phyloP scores from a whole-genome alignment of 1,284 basidiomycete species.

The Pulveroboletus sp. region DNA sequence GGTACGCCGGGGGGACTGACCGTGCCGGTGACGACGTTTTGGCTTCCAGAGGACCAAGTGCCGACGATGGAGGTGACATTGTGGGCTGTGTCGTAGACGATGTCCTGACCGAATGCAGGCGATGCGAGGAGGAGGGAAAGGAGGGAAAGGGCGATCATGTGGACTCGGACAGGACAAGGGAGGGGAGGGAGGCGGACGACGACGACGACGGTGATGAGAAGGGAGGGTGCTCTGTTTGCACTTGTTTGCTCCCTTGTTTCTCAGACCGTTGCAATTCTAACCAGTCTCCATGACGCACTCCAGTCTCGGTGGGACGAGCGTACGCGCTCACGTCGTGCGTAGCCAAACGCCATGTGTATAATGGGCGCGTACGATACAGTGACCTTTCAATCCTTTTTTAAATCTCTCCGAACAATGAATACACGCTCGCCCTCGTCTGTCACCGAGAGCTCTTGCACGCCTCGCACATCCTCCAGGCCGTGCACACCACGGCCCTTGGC shows the following conservation, averaged over 20 bases:
- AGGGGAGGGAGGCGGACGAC: slow-evolving; percentile 9
- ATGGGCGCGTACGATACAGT: no score
- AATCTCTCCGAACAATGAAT: slow-evolving; percentile 69
- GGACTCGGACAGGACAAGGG: neutral
- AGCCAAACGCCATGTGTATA: no score
- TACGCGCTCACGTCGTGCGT: no score
- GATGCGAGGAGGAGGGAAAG: slow-evolving; percentile 23
- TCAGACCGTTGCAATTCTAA: slow-evolving; percentile 6
- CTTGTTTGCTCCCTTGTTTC: slow-evolving; percentile 26
- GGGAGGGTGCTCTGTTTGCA: slow-evolving; percentile 21
- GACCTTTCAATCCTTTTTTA: slow-evolving; percentile 69
- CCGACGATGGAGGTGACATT: slow-evolving; percentile 72
- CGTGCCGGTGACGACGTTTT: slow-evolving; percentile 75
- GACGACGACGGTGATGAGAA: slow-evolving; percentile 16
- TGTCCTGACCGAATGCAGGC: slow-evolving; percentile 43
- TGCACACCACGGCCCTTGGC: slow-evolving; percentile 65
- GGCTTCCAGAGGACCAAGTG: slow-evolving; percentile 84
- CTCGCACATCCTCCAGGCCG: slow-evolving; percentile 59
- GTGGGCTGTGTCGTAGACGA: slow-evolving; percentile 41
- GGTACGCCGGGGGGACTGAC: slow-evolving; percentile 38
- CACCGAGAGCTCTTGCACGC: slow-evolving; percentile 62
- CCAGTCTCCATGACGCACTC: no score
- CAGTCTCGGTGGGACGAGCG: no score
- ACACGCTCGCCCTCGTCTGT: slow-evolving; percentile 66
- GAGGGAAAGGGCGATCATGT: slow-evolving; percentile 27